Evolutionary conservation across 352 stramenopile species (phyloP).

Genomic region (Pythium utonaiense): DNA sequence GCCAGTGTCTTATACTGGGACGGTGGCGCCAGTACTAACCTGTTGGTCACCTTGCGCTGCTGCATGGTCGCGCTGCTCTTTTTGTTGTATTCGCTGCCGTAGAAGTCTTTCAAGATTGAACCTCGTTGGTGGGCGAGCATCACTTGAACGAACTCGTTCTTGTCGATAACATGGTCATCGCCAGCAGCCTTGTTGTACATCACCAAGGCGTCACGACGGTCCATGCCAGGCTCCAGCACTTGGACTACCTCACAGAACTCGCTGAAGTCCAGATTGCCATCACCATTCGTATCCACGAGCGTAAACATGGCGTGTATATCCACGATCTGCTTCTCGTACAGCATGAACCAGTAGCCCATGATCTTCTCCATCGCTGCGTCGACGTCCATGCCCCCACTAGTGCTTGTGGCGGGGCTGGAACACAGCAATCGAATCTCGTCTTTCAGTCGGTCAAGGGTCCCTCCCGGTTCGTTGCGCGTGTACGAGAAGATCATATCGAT

Average conservation of each 20-base stretch:
- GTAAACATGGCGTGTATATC: constrained; percentile 76
- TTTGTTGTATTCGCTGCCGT: constrained; percentile 45
- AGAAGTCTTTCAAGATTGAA: constrained; percentile 63
- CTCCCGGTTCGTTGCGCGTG: constrained; percentile 38
- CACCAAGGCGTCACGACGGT: constrained; percentile 48
- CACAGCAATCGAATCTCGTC: constrained; percentile 48
- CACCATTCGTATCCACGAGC: constrained; percentile 62
- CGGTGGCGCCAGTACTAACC: constrained; percentile 31
- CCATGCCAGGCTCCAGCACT: constrained; percentile 60
- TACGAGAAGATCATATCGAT: constrained; percentile 77
- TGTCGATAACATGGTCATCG: constrained; percentile 77
- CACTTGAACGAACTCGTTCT: constrained; percentile 71
- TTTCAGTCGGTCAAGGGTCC: constrained; percentile 44
- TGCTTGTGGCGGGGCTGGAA: constrained; percentile 15
- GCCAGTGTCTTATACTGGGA: constrained; percentile 26
- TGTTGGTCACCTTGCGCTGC: constrained; percentile 11
- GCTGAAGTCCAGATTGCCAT: constrained; percentile 66
- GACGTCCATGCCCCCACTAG: constrained; percentile 39
- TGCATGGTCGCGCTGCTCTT: constrained; percentile 49
- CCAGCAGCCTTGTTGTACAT: constrained; percentile 65
- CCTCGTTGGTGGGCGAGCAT: constrained; percentile 73
- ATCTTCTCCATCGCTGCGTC: constrained; percentile 72
- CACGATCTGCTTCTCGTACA: constrained; percentile 75
- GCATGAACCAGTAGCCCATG: constrained; percentile 73
- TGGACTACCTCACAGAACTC: constrained; percentile 70